A percentile compares a stretch with the other conserved stretches of the same genome.
Conservation (phyloP, 352 stramenopile species). For the Phytopythium oedochilum region DNA sequence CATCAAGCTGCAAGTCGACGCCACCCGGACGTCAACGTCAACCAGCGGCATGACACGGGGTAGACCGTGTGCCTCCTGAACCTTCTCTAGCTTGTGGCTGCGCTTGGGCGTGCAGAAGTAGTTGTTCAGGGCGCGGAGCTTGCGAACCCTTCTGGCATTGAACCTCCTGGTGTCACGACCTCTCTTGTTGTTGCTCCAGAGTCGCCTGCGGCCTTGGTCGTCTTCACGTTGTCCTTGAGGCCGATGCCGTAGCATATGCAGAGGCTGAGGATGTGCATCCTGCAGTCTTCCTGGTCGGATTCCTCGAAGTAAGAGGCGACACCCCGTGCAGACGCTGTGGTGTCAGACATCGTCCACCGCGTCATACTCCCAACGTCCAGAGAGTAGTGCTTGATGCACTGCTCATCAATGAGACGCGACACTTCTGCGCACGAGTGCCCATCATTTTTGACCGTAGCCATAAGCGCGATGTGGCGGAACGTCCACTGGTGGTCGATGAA, state of each 20-base stretch:
- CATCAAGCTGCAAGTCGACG: not conserved
- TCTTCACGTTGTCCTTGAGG: conserved; percentile 8
- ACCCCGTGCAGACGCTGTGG: not conserved
- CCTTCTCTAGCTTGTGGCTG: not conserved
- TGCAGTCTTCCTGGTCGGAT: conserved; percentile 5
- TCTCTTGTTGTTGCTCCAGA: too few relatives aligned
- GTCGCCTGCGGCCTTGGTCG: too few relatives aligned
- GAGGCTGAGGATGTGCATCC: conserved; percentile 7
- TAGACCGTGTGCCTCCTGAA: not conserved
- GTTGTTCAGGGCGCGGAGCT: conserved; percentile 1
- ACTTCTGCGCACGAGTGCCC: not conserved
- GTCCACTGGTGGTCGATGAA: conserved; percentile 2
- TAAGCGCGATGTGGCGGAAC: not conserved
- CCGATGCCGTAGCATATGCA: conserved; percentile 10
- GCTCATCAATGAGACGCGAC: not conserved
- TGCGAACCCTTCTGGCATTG: not conserved
- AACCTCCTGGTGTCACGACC: not conserved
- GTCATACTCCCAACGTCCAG: not conserved
- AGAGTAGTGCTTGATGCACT: not conserved
- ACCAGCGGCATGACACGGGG: not conserved
- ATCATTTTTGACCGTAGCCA: conserved; percentile 1
- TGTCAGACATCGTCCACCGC: not conserved
- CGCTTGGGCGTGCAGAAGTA: not conserved
- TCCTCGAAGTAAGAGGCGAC: conserved; percentile 8
- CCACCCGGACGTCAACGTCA: not conserved